Evolutionary conservation across 352 stramenopile species (phyloP), one percentile per base, ranked within the genome.

Genomic region (Phytophthora tentaculata): DNA sequence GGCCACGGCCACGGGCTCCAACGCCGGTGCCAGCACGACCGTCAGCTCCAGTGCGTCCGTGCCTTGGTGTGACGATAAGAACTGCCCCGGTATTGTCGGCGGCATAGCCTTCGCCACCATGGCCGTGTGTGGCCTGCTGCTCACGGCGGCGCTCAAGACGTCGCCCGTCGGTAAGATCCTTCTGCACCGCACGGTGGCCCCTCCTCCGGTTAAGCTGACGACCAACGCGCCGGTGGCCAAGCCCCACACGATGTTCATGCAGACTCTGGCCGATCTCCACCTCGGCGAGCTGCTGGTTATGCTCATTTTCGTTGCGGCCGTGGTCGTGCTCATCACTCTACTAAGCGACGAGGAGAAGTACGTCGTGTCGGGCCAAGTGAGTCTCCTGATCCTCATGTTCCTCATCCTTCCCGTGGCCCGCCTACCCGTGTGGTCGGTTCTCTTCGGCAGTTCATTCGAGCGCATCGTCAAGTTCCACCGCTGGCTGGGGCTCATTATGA

Each of bases 401-500:
- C 57, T 95, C 56, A 80, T 95, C 28, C 70, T 95, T 2, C 87
- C 87, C 0, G 76, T 95, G 1, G 68, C 87, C 5, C 71, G 79
- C 9, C 65, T 92, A 24, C 76, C 75, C 7, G 65, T 94, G 19
- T 94, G 85, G 85, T 84, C 80, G 12, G 57, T 88, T 23, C 74
- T 88, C 45, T 95, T 95, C 23, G 82, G 82, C 56, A 88, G 71
- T 52, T 92, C 83, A 28, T 91, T 92, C 39, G 87, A 95, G 51
- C 87, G 87, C 19, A 90, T 93, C 23, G 66, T 93, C 71, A 94
- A 93, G 76, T 95, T 94, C 50, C 87, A 95, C 65, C 87, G 87
- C 50, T 93, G 84, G 82, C 73, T 95, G n/a, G 87, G 85, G 7
- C 55, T 92, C 48, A 47, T 75, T 23, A 74, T 90, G 66, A 83